Evolutionary conservation across 148 eudicot genomes (phyloP).

Genomic region (Chenopodium quinoa): DNA sequence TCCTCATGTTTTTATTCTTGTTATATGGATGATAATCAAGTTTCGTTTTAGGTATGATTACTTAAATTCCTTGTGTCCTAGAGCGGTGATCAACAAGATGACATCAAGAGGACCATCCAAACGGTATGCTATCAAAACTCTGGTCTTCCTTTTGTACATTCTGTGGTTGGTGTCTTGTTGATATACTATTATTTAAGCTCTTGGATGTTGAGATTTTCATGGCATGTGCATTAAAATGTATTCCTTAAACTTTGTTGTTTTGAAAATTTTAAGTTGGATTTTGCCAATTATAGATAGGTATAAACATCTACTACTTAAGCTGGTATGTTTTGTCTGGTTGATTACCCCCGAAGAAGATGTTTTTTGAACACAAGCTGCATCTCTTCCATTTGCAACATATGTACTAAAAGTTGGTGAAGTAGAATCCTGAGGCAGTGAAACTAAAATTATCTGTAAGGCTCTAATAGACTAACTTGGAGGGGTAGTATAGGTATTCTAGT

Average conservation of each 20-base stretch:
- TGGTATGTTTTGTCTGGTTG: not conserved
- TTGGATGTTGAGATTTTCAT: not conserved
- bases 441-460: not conserved
- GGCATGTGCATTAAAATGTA: not conserved
- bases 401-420: not conserved
- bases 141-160: not conserved
- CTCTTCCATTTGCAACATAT: not conserved
- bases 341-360: not conserved
- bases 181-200: not conserved
- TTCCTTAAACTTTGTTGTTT: not conserved
- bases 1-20: not conserved
- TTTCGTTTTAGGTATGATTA: constrained; percentile 50
- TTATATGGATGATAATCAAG: constrained; percentile 3
- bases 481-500: no score
- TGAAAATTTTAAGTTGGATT: not conserved
- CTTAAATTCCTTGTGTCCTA: constrained; percentile 73
- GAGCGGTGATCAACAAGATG: constrained; percentile 38
- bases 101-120: constrained; percentile 40
- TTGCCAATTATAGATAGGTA: not conserved
- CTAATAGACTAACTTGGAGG: no score
- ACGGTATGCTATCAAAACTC: constrained; percentile 40
- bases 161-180: not conserved
- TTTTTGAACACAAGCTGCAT: not conserved
- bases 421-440: not conserved
- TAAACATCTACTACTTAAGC: not conserved